Evolutionary conservation across 305 asterid species (phyloP).

Genomic region (Caryopteris hybrid): DNA sequence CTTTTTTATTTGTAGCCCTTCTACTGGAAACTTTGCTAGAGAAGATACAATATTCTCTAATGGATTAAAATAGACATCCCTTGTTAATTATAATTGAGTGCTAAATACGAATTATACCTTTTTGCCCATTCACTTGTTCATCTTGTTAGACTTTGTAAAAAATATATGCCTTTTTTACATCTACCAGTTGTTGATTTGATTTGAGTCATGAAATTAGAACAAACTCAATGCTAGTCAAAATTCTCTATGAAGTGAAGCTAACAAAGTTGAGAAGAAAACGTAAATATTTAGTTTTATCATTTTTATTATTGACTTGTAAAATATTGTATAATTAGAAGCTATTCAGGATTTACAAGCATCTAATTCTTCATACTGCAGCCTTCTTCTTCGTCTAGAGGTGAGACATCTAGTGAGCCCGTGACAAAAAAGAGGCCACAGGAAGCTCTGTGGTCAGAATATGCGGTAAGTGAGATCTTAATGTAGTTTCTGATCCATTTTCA

Average conservation of each 20-base stretch:
- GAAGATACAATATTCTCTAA: neutral
- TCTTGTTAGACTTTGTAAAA: neutral
- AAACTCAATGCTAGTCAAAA: neutral
- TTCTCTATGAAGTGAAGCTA: neutral
- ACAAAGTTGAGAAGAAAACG: neutral
- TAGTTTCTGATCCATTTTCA: slow-evolving; percentile 4
- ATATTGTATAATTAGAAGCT: slow-evolving; percentile 1
- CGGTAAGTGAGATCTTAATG: slow-evolving; percentile 40
- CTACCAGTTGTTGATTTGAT: neutral
- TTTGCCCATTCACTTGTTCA: neutral
- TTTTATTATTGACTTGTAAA: slow-evolving; percentile 1
- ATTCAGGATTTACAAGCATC: slow-evolving; percentile 12
- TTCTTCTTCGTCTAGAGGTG: slow-evolving; percentile 54
- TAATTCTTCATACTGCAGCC: slow-evolving; percentile 43
- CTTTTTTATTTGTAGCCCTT: neutral
- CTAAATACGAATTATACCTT: neutral
- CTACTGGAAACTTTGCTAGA: slow-evolving; percentile 1
- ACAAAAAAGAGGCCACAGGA: slow-evolving; percentile 67
- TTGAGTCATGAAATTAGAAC: neutral
- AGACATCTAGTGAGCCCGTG: slow-evolving; percentile 52
- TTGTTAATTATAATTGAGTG: neutral
- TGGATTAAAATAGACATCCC: neutral
- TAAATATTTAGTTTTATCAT: neutral
- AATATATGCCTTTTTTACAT: neutral
- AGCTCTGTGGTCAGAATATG: slow-evolving; percentile 54